A percentile compares a stretch with the other conserved stretches of the same genome.
These are phyloP conservation scores for Alternaria incomplexa DNA, from an alignment of 2,329 filamentous ascomycete genomes.

Conservation along the genomic window DNA sequence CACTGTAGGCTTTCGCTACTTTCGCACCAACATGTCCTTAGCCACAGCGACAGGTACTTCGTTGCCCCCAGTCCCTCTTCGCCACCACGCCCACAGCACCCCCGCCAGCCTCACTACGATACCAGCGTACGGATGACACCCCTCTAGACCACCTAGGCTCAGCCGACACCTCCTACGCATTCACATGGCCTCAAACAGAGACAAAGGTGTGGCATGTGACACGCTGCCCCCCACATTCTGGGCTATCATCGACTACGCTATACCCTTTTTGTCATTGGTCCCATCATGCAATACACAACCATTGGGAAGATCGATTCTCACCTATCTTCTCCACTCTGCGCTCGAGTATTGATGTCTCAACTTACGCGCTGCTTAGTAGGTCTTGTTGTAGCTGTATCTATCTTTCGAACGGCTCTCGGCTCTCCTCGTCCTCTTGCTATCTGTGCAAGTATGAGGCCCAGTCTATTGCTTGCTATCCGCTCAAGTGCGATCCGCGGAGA, in stretches of 20 bases:
- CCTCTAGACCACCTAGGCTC: constrained; percentile 21
- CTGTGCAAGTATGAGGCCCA: background rate
- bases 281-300: constrained; percentile 9
- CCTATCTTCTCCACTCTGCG: background rate
- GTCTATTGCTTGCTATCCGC: background rate
- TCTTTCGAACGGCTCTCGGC: background rate
- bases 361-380: background rate
- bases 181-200: constrained; percentile 21
- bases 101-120: constrained; percentile 5
- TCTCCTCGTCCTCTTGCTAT: background rate
- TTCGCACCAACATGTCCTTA: background rate
- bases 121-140: constrained; percentile 28
- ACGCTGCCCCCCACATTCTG: constrained; percentile 26
- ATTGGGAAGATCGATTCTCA: background rate
- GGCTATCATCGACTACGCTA: constrained; percentile 5
- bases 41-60: background rate
- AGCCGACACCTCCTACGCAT: constrained; percentile 14
- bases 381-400: background rate
- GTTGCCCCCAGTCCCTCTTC: background rate
- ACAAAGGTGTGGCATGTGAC: constrained; percentile 30
- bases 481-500: background rate
- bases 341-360: background rate
- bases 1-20: background rate
- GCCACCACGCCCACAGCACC: background rate
- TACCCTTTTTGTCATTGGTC: constrained; percentile 7